A percentile compares a stretch with the other conserved stretches of the same genome.
phyloP scores from a whole-genome alignment of 768 basidiomycete genomes.

The Piloderma croceum region DNA sequence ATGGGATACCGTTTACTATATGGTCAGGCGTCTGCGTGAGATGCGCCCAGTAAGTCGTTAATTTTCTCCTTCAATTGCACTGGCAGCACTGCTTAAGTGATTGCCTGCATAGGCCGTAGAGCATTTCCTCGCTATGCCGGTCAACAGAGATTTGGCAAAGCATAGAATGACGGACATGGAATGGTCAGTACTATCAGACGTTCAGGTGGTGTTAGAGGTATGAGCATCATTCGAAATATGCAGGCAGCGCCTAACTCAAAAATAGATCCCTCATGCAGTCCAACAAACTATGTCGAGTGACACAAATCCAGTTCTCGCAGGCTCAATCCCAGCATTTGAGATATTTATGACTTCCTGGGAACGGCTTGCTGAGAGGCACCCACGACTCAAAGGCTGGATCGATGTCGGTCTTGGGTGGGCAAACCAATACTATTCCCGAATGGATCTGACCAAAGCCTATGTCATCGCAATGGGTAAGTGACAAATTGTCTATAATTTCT shows the following conservation, averaged over 20 bases:
- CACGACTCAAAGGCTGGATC: constrained; percentile 4
- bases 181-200: constrained; percentile 12
- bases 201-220: constrained; percentile 10
- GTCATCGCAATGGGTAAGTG: constrained; percentile 9
- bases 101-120: constrained; percentile 10
- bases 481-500: too few relatives aligned
- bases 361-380: constrained; percentile 2
- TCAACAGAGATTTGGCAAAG: constrained; percentile 3
- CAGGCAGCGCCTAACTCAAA: not conserved
- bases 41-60: constrained; percentile 11
- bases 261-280: constrained; percentile 10
- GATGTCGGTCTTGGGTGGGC: constrained; percentile 9
- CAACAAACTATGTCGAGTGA: constrained; percentile 15
- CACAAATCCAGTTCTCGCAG: constrained; percentile 14
- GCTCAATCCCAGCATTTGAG: constrained; percentile 19
- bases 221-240: constrained; percentile 5
- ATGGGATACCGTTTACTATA: constrained; percentile 13
- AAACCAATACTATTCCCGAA: constrained; percentile 7
- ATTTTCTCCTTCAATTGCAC: not conserved
- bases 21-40: constrained; percentile 11
- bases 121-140: constrained; percentile 6
- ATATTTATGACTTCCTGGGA: constrained; percentile 16
- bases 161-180: constrained; percentile 9
- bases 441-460: constrained; percentile 11
- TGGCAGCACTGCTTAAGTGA: constrained; percentile 3